Percentiles rank a stretch among this genome's conserved stretches.
Conservation (phyloP, 1,284 basidiomycete species). For the Tylopilus sp. region DNA sequence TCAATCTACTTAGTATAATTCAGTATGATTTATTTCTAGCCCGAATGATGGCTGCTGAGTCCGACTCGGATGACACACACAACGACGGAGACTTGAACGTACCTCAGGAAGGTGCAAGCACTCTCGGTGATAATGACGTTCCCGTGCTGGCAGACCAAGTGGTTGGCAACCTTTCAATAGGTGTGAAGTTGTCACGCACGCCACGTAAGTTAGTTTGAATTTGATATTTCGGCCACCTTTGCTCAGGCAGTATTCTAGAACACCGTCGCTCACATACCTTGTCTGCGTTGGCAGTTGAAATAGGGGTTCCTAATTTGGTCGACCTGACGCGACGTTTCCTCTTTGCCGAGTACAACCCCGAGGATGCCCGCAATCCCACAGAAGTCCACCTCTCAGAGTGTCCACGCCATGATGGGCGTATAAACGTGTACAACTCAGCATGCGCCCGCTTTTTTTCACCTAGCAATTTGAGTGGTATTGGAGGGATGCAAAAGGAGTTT, state of each 20-base stretch:
- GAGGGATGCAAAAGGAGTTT: conserved; percentile 35
- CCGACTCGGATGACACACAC: conserved; percentile 3
- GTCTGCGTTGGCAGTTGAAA: not conserved
- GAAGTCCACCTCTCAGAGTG: too few relatives aligned
- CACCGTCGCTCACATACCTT: not conserved
- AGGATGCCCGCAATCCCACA: too few relatives aligned
- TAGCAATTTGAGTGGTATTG: conserved; percentile 38
- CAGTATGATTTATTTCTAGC: conserved; percentile 17
- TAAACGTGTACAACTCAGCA: conserved; percentile 23
- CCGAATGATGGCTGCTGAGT: too few relatives aligned
- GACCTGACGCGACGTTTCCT: not conserved
- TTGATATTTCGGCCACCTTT: not conserved
- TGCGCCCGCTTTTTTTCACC: conserved; percentile 36
- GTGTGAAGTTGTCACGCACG: not conserved
- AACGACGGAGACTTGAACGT: conserved; percentile 5
- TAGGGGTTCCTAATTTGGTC: conserved; percentile 5
- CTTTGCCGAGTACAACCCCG: too few relatives aligned
- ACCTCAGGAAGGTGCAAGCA: too few relatives aligned
- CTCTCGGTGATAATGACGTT: too few relatives aligned
- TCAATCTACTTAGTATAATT: not conserved
- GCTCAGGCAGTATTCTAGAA: conserved; percentile 7
- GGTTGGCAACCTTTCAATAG: too few relatives aligned
- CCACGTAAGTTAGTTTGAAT: conserved; percentile 4
- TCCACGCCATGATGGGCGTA: conserved; percentile 4
- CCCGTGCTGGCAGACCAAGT: too few relatives aligned